Percentiles rank a stretch among this genome's conserved stretches.
Conservation (phyloP, 768 basidiomycete genomes). For the Boletus insuetus region DNA sequence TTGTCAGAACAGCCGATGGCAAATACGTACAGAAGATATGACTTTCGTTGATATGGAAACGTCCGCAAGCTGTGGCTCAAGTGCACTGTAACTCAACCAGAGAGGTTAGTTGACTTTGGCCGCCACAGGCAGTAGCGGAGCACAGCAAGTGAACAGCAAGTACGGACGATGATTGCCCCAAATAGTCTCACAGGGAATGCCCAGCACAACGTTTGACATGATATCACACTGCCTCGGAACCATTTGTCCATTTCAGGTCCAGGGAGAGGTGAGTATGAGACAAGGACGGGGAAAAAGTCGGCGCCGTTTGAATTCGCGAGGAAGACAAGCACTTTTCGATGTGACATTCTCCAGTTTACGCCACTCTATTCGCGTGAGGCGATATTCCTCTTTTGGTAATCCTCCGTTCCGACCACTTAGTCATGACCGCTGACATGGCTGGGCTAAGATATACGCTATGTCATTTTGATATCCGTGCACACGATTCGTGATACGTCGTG, state of each 20-base stretch:
- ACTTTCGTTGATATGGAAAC: conserved; percentile 19
- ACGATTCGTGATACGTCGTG: background rate
- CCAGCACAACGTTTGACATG: background rate
- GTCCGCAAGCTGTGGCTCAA: background rate
- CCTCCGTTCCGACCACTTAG: no score
- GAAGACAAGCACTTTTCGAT: no score
- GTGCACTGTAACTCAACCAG: background rate
- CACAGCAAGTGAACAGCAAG: conserved; percentile 20
- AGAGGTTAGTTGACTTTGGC: background rate
- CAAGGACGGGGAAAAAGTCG: no score
- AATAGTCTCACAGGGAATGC: background rate
- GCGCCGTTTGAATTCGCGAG: no score
- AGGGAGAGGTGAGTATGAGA: no score
- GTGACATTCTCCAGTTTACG: no score
- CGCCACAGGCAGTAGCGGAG: background rate
- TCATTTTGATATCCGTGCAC: conserved; percentile 2
- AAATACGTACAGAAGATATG: conserved; percentile 12
- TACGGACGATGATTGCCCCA: background rate
- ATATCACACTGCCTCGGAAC: no score
- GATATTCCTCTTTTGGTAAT: no score
- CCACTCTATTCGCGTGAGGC: no score
- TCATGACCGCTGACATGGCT: background rate
- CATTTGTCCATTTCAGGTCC: no score
- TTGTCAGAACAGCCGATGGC: background rate
- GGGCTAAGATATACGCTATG: background rate